Percentiles rank a stretch among this genome's conserved stretches.
These are phyloP conservation scores for Peniophora sp. DNA, from an alignment of 1,284 basidiomycete species.

Conservation along the genomic window DNA sequence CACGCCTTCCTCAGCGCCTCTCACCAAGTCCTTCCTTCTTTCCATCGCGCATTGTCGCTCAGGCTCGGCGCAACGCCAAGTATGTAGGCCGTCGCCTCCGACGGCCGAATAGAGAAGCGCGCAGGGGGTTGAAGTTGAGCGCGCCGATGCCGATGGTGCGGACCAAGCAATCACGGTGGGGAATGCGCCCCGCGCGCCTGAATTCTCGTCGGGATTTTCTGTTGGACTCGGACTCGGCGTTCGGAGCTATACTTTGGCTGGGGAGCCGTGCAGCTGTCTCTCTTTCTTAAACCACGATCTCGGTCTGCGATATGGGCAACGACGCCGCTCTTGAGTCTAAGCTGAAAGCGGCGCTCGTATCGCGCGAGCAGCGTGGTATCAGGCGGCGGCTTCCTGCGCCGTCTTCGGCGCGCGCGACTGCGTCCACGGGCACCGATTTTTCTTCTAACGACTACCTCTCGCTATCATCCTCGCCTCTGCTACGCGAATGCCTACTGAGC, in stretches of 20 bases:
- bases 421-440: slow-evolving; percentile 58
- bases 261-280: neutral
- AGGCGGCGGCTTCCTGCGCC: slow-evolving; percentile 52
- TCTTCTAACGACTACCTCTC: slow-evolving; percentile 94
- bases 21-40: too few relatives aligned
- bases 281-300: neutral
- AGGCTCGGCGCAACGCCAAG: too few relatives aligned
- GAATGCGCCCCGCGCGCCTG: neutral
- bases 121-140: too few relatives aligned
- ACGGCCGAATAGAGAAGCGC: too few relatives aligned
- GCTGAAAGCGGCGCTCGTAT: slow-evolving; percentile 43
- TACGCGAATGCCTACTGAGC: slow-evolving; percentile 52
- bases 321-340: slow-evolving; percentile 26
- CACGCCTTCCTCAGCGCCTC: too few relatives aligned
- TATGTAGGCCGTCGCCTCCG: too few relatives aligned
- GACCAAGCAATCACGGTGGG: too few relatives aligned
- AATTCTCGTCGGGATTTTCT: slow-evolving; percentile 3
- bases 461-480: slow-evolving; percentile 51
- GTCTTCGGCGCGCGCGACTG: slow-evolving; percentile 19
- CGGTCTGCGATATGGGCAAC: slow-evolving; percentile 3
- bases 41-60: too few relatives aligned
- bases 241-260: neutral
- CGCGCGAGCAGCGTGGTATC: slow-evolving; percentile 56
- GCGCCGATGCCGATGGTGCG: too few relatives aligned
- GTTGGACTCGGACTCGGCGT: neutral